These are phyloP conservation scores for Luvunga scandens DNA, from an alignment of 345 rosid genomes.

Conservation along the genomic window DNA sequence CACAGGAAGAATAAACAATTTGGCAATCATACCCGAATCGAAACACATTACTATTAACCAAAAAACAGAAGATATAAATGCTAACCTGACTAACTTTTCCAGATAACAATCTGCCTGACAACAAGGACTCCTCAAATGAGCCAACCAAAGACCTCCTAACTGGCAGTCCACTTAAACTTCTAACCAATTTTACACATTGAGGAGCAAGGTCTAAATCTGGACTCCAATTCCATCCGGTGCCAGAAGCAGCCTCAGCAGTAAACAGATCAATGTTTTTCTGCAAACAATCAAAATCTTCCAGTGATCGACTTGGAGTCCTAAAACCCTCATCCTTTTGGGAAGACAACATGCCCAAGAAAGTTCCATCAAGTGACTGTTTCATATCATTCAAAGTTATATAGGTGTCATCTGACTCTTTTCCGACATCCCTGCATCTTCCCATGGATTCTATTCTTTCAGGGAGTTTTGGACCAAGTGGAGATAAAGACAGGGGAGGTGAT, in stretches of 20 bases:
- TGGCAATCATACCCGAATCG: not conserved
- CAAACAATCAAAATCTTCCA: constrained; percentile 35
- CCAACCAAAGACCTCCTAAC: constrained; percentile 68
- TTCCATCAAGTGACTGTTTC: constrained; percentile 33
- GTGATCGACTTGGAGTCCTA: constrained; percentile 33
- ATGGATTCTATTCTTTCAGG: constrained; percentile 35
- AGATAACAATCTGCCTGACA: constrained; percentile 58
- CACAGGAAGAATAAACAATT: not conserved
- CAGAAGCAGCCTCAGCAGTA: constrained; percentile 32
- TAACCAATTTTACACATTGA: constrained; percentile 26
- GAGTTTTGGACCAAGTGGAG: constrained; percentile 68
- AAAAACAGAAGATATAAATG: not conserved
- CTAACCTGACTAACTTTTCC: constrained; percentile 57
- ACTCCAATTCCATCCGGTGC: constrained; percentile 25
- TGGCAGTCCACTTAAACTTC: constrained; percentile 47
- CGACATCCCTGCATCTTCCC: constrained; percentile 24
- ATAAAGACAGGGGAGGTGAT: constrained; percentile 47
- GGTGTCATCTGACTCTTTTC: constrained; percentile 24
- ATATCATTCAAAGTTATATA: constrained; percentile 31
- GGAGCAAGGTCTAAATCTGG: constrained; percentile 29
- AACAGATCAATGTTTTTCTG: constrained; percentile 34
- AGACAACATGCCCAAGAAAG: constrained; percentile 23
- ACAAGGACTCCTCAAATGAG: constrained; percentile 72
- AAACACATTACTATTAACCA: not conserved
- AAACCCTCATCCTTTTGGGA: constrained; percentile 32